Evolutionary conservation across 495 filamentous ascomycete species (phyloP).

Genomic region (Haplographium delicatum): DNA sequence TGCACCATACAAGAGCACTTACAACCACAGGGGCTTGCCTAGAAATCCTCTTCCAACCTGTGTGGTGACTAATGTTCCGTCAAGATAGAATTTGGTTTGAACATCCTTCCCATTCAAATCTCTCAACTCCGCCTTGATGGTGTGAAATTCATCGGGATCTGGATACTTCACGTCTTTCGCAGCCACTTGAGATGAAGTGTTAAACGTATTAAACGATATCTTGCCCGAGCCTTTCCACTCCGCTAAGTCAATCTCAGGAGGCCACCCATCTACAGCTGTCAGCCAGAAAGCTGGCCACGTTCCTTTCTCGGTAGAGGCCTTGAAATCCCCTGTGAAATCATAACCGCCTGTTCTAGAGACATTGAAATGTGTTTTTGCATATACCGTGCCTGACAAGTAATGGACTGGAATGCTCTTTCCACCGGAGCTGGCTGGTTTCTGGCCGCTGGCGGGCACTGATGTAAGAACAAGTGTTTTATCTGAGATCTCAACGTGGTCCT

Average conservation of each 20-base stretch:
- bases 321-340: constrained; percentile 47
- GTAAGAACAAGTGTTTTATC: constrained; percentile 39
- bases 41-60: constrained; percentile 47
- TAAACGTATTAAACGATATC: constrained; percentile 59
- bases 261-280: constrained; percentile 56
- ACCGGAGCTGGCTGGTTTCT: constrained; percentile 35
- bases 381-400: constrained; percentile 47
- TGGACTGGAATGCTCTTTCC: constrained; percentile 47
- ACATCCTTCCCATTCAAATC: constrained; percentile 50
- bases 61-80: constrained; percentile 42
- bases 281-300: constrained; percentile 60
- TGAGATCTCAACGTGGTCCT: constrained; percentile 31
- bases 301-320: constrained; percentile 43
- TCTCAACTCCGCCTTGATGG: constrained; percentile 43
- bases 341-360: constrained; percentile 43
- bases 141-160: constrained; percentile 42
- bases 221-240: constrained; percentile 60
- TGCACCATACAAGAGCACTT: constrained; percentile 14
- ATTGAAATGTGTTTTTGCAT: constrained; percentile 43
- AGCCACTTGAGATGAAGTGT: constrained; percentile 43
- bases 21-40: constrained; percentile 44
- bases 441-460: constrained; percentile 38
- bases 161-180: constrained; percentile 46
- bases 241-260: constrained; percentile 57
- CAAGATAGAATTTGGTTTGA: constrained; percentile 48